Percentiles rank a stretch among this genome's conserved stretches.
Evolutionary conservation across 2,329 filamentous ascomycete genomes (phyloP).

Genomic region (Tolypocladium sp.): DNA sequence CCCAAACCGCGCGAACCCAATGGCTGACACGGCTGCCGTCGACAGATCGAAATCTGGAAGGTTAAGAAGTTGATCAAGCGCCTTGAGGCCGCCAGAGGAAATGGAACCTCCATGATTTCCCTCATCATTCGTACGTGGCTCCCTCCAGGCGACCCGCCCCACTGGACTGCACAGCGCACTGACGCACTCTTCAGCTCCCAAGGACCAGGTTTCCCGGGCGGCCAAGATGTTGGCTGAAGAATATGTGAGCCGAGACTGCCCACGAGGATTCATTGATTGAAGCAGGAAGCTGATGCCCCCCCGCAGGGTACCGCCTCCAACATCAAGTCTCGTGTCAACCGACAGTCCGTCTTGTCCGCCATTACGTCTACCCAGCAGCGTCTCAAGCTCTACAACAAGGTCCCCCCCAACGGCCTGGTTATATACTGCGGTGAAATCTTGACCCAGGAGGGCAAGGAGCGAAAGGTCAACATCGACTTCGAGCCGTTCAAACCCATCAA

Average conservation of each 20-base stretch:
- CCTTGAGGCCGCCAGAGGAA: constrained; percentile 91
- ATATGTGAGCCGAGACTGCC: constrained; percentile 55
- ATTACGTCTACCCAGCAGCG: constrained; percentile 99
- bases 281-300: constrained; percentile 9
- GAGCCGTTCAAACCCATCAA: constrained; percentile 99
- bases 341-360: constrained; percentile 92
- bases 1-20: background rate
- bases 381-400: constrained; percentile 98
- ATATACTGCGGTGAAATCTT: constrained; percentile 99
- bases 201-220: constrained; percentile 92
- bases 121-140: constrained; percentile 81
- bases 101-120: constrained; percentile 99
- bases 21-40: constrained; percentile 9
- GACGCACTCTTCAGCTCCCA: constrained; percentile 56
- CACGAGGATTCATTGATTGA: background rate
- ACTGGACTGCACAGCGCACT: background rate
- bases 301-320: constrained; percentile 89
- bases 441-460: constrained; percentile 95
- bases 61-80: constrained; percentile 99
- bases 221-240: constrained; percentile 99
- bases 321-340: constrained; percentile 99
- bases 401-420: constrained; percentile 92
- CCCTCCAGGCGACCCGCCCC: background rate
- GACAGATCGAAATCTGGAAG: constrained; percentile 77
- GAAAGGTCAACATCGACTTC: constrained; percentile 99